Base-by-base conservation (phyloP, 2,329 filamentous ascomycete species). In the Pyricularia grisea region DNA sequence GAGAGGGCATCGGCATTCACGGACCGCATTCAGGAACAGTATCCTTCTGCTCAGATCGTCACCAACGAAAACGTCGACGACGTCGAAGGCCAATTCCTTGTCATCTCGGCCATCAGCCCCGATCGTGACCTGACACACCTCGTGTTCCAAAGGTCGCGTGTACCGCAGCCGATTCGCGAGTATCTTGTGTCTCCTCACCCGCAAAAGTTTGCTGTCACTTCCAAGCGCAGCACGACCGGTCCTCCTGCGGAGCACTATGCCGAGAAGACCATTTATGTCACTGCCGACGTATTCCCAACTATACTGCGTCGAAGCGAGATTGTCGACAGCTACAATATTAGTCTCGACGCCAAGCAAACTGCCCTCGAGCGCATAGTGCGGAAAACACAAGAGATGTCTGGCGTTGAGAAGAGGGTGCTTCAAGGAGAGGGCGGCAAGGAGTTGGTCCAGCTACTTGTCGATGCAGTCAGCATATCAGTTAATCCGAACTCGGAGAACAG, bases 271-370 rank as follows among this genome's bases (percentile, higher is more conserved):
- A 80, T 97, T 0, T 97, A 93, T 77, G 91, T 88, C 0, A 94
- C 93, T 0, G 90, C 89, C 0, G 94, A 97, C 74, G 80, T 90
- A 0, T 98, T 98, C 80, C 95, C 94, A 0, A 97, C 94, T 1
- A 96, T 98, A 66, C 81, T 97, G 30, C 88, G 93, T 36, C 88
- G 94, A 69, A 97, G 92, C 73, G 94, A 97, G 79, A 91, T 98
- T 70, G 80, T 96, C 17, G 82, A 87, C 7, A 83, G 86, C 0
- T 86, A 89, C 23, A 89, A 90, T 66, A 78, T 93, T 23, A 84
- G 84, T 12, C 82, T 97, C 30, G 86, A 86, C 36, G 89, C 94
- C 7, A 83, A 95, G 70, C 91, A 97, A 78, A 94, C 93, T n/a
- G 94, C 91, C 0, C 83, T 98, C 71, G 94, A 98, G 77, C 89